A percentile compares a stretch with the other conserved stretches of the same genome.
Conservation (phyloP, 2,329 filamentous ascomycete species). For the Pseudogymnoascus sp. region DNA sequence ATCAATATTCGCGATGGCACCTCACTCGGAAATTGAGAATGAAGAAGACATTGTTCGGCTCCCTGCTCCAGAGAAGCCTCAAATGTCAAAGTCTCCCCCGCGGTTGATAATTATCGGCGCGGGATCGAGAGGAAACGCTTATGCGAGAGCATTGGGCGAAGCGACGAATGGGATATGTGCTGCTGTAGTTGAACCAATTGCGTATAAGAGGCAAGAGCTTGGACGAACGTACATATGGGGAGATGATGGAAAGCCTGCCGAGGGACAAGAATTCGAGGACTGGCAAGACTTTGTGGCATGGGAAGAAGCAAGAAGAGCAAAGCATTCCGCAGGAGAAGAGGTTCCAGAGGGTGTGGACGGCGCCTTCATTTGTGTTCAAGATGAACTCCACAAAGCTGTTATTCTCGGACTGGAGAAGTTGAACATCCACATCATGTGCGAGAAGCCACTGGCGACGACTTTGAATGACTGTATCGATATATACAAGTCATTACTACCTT, state of each 20-base stretch:
- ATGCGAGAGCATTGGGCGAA: slow-evolving; percentile 60
- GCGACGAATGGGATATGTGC: slow-evolving; percentile 62
- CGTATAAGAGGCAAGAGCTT: slow-evolving; percentile 67
- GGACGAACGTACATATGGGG: slow-evolving; percentile 70
- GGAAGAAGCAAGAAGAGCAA: slow-evolving; percentile 55
- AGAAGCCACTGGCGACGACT: slow-evolving; percentile 84
- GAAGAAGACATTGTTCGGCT: slow-evolving; percentile 16
- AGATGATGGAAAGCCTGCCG: slow-evolving; percentile 33
- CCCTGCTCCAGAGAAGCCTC: slow-evolving; percentile 23
- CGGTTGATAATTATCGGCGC: slow-evolving; percentile 76
- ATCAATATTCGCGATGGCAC: slow-evolving; percentile 10
- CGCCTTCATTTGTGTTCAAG: slow-evolving; percentile 68
- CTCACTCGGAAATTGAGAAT: slow-evolving; percentile 11
- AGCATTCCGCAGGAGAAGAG: slow-evolving; percentile 41
- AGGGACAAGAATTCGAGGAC: slow-evolving; percentile 62
- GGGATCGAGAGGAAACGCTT: slow-evolving; percentile 69
- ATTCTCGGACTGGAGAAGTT: slow-evolving; percentile 64
- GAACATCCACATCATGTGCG: slow-evolving; percentile 80
- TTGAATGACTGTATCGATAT: slow-evolving; percentile 73
- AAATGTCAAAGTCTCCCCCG: slow-evolving; percentile 41
- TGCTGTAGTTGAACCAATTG: slow-evolving; percentile 73
- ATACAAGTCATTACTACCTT: slow-evolving; percentile 48
- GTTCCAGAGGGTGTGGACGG: slow-evolving; percentile 41
- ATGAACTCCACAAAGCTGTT: slow-evolving; percentile 81
- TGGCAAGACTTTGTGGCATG: slow-evolving; percentile 74